phyloP scores from a whole-genome alignment of 192 early-diverging fungal species.

The Linnemannia schmuckeri region DNA sequence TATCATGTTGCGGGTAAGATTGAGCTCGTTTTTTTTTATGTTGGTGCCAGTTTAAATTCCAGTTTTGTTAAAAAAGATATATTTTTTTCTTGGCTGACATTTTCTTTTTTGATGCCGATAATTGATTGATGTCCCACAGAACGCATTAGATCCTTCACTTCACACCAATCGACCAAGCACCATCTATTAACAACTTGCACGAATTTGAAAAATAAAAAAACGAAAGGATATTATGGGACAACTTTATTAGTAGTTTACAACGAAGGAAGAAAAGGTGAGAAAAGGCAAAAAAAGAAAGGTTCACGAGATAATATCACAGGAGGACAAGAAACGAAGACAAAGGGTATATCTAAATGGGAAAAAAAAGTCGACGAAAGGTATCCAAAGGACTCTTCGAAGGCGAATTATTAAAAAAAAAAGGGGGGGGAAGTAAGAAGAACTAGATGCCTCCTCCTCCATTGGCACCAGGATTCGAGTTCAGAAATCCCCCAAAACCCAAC shows the following conservation, averaged over 20 bases:
- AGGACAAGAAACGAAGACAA: neutral
- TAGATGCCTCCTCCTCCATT: slow-evolving; percentile 13
- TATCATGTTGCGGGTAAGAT: slow-evolving; percentile 76
- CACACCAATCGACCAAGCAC: neutral
- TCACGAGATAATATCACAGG: neutral
- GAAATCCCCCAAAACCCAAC: slow-evolving; percentile 21
- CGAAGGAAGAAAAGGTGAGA: neutral
- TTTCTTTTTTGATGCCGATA: neutral
- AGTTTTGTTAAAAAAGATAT: neutral
- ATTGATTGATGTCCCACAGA: neutral
- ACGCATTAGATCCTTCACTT: neutral
- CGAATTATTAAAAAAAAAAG: neutral
- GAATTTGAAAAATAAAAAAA: neutral
- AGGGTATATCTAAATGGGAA: neutral
- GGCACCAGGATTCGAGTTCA: slow-evolving; percentile 24
- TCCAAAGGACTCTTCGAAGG: neutral
- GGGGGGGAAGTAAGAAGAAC: neutral
- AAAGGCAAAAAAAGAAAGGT: neutral
- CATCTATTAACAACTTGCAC: neutral
- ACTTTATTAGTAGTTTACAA: slow-evolving; percentile 15
- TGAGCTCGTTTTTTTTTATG: neutral
- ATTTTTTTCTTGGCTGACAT: neutral
- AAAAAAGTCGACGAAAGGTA: neutral
- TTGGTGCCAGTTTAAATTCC: neutral
- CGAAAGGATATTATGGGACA: neutral